A percentile compares a stretch with the other conserved stretches of the same genome.
Evolutionary conservation across 2,329 filamentous ascomycete genomes (phyloP).

Genomic region (Xylaria sp.): DNA sequence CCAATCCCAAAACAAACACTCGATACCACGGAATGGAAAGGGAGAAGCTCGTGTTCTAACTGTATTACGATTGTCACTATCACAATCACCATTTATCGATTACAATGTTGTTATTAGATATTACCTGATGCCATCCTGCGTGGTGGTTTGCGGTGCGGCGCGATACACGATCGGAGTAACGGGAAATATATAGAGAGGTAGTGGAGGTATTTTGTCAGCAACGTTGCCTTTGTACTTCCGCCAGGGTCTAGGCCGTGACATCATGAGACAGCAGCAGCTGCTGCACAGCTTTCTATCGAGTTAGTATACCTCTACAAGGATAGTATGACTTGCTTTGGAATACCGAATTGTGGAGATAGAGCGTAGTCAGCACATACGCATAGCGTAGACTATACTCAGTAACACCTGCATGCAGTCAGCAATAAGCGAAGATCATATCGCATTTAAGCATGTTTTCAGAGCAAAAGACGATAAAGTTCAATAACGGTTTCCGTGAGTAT

Average conservation of each 20-base stretch:
- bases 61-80: not conserved
- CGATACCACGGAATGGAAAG: not conserved
- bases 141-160: not conserved
- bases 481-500: not conserved
- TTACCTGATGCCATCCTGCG: not conserved
- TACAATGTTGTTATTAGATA: not conserved
- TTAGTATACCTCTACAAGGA: not conserved
- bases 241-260: constrained; percentile 8
- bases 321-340: constrained; percentile 22
- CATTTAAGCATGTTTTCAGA: constrained; percentile 10
- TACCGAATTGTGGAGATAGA: constrained; percentile 17
- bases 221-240: not conserved
- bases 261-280: constrained; percentile 6
- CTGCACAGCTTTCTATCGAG: constrained; percentile 13
- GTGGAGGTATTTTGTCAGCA: not conserved
- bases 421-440: constrained; percentile 26
- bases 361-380: constrained; percentile 28
- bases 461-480: constrained; percentile 6
- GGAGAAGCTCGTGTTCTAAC: not conserved
- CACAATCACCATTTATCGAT: not conserved
- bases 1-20: not conserved
- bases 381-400: constrained; percentile 3
- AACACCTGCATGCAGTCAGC: constrained; percentile 30
- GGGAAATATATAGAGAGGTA: not conserved
- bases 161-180: not conserved